Base-by-base conservation (phyloP, 352 stramenopile species). In the Phytophthora pluvialis region DNA sequence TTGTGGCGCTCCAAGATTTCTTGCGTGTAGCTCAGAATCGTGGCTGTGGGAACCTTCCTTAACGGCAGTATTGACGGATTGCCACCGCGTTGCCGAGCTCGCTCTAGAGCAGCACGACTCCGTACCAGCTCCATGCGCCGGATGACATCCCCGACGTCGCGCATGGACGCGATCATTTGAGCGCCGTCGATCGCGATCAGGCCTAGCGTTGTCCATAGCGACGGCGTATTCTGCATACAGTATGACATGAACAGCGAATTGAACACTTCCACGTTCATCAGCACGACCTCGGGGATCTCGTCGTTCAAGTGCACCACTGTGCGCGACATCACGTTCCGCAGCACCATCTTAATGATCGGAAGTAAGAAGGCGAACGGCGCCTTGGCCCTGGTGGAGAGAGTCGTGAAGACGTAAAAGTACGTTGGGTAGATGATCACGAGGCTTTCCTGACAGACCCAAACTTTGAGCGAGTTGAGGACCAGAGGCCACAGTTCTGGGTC, bases 201-300 rank as follows among this genome's bases (percentile, higher is more conserved):
- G 3, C 54, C 56, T 0, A 67, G 13, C 3, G 49, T 80, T 1
- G 62, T 82, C 21, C 33, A 51, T 21, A 74, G 28, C 8, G 73
- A 80, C 0, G 49, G 66, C 0, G 77, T 54, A 38, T 62, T 76
- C 16, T 85, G 70, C 61, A 82, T 71, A 54, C 73, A 81, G 29
- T 64, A 80, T 4, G 68, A 47, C 21, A 75, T 68, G 39, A 77
- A 85, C 2, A 81, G 53, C 8, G 73, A 69, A 39, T 72, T 76
- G 33, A 74, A 82, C 26, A 80, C 67, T 38, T 80, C 64, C 1
- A 82, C 58, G 26, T 72, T 80, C 64, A 81, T 71, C 18, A 79
- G 63, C 13, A 82, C 64, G 9, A 76, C 48, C 28, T 60, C 50
- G 2, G 62, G 67, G 12, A 66, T 60, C 18, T 65, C 38, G 18